Percentiles rank a stretch among this genome's conserved stretches.
These are phyloP conservation scores for Flaveria brownii DNA, from an alignment of 129 eudicot species.

Conservation along the genomic window DNA sequence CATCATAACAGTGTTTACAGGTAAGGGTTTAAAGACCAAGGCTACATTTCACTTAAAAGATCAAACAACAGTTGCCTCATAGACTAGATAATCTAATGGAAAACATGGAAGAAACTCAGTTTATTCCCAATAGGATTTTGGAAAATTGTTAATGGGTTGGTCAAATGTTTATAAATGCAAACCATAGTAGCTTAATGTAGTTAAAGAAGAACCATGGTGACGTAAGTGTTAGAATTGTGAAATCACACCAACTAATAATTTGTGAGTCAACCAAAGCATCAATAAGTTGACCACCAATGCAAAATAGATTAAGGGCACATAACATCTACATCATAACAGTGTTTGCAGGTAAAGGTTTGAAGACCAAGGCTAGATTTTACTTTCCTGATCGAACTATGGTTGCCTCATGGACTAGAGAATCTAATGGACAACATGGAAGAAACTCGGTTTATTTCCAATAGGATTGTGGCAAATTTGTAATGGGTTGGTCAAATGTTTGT, in stretches of 20 bases:
- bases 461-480: no score
- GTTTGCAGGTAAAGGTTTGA: no score
- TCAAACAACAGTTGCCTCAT: background rate
- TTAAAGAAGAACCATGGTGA: constrained; percentile 6
- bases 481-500: no score
- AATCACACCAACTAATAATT: background rate
- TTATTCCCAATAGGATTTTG: background rate
- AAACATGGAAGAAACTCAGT: background rate
- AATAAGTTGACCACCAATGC: no score
- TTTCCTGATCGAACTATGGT: no score
- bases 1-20: constrained; percentile 3
- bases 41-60: background rate
- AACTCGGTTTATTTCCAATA: no score
- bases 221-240: background rate
- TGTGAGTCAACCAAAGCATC: no score
- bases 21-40: background rate
- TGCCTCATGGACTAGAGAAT: no score
- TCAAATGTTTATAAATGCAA: background rate
- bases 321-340: no score
- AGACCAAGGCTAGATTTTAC: no score
- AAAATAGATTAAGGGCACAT: no score
- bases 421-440: no score
- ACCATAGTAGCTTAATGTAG: constrained; percentile 6
- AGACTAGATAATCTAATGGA: background rate
- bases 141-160: background rate